These are phyloP conservation scores for Xylaria telfairii DNA, from an alignment of 495 filamentous ascomycete genomes.

Conservation along the genomic window DNA sequence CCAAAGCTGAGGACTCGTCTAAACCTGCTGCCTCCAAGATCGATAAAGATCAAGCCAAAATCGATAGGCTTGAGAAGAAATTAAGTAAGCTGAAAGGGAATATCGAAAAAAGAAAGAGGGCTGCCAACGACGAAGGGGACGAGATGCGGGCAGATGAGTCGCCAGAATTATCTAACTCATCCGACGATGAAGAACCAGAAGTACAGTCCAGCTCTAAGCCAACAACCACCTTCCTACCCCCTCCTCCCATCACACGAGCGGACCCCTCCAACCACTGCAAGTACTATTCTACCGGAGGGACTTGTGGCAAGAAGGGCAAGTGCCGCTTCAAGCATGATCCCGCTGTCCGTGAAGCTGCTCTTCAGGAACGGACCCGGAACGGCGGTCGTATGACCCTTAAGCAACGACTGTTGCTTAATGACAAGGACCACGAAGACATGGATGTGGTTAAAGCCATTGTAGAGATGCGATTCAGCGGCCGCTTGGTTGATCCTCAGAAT, in stretches of 20 bases:
- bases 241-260: slow-evolving; percentile 54
- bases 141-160: slow-evolving; percentile 54
- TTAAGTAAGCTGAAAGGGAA: slow-evolving; percentile 59
- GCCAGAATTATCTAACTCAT: slow-evolving; percentile 45
- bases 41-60: slow-evolving; percentile 53
- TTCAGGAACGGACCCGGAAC: slow-evolving; percentile 58
- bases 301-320: slow-evolving; percentile 68
- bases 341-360: slow-evolving; percentile 57
- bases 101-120: slow-evolving; percentile 62
- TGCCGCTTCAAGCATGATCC: slow-evolving; percentile 67
- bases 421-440: slow-evolving; percentile 63
- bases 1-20: slow-evolving; percentile 37
- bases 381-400: slow-evolving; percentile 62
- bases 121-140: slow-evolving; percentile 62
- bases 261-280: slow-evolving; percentile 64
- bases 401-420: slow-evolving; percentile 61
- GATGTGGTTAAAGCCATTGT: slow-evolving; percentile 59
- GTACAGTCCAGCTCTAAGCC: slow-evolving; percentile 43
- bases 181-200: slow-evolving; percentile 57
- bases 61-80: slow-evolving; percentile 56
- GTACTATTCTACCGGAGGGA: slow-evolving; percentile 65
- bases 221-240: slow-evolving; percentile 36
- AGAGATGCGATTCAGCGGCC: slow-evolving; percentile 39
- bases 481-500: slow-evolving; percentile 37
- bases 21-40: slow-evolving; percentile 31